A percentile compares a stretch with the other conserved stretches of the same genome.
Evolutionary conservation across 768 basidiomycete species (phyloP).

Genomic region (Leucogyrophana mollusca): DNA sequence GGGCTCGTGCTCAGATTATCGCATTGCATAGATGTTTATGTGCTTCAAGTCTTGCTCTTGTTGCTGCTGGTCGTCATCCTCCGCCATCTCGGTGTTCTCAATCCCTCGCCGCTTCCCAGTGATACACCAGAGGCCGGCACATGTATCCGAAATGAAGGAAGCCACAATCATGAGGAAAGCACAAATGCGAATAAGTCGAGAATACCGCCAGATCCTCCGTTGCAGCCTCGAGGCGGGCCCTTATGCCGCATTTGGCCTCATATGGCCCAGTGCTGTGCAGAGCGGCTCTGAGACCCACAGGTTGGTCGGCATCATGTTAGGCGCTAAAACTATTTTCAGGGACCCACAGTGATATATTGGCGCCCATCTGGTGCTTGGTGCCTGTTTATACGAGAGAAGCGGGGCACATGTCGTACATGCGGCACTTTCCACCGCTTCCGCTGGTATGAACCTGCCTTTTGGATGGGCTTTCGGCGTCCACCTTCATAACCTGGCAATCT

Average conservation of each 20-base stretch:
- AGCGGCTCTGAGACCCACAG: neutral
- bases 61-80: too few relatives aligned
- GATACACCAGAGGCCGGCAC: too few relatives aligned
- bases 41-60: too few relatives aligned
- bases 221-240: conserved; percentile 11
- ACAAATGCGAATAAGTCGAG: too few relatives aligned
- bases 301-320: conserved; percentile 2
- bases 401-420: conserved; percentile 19
- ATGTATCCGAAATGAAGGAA: too few relatives aligned
- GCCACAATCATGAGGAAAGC: too few relatives aligned
- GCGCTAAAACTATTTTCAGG: neutral
- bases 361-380: neutral
- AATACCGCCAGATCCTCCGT: conserved; percentile 1
- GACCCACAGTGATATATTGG: conserved; percentile 3
- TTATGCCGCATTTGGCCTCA: conserved; percentile 2
- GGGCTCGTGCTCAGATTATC: too few relatives aligned
- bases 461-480: neutral
- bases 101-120: too few relatives aligned
- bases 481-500: conserved; percentile 2
- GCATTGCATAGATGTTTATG: too few relatives aligned
- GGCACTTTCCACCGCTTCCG: conserved; percentile 11
- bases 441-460: conserved; percentile 13
- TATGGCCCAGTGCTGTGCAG: neutral
- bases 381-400: conserved; percentile 1
- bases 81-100: too few relatives aligned